phyloP scores from a whole-genome alignment of 169 alveolate species.

The Toxoplasma gondii region DNA sequence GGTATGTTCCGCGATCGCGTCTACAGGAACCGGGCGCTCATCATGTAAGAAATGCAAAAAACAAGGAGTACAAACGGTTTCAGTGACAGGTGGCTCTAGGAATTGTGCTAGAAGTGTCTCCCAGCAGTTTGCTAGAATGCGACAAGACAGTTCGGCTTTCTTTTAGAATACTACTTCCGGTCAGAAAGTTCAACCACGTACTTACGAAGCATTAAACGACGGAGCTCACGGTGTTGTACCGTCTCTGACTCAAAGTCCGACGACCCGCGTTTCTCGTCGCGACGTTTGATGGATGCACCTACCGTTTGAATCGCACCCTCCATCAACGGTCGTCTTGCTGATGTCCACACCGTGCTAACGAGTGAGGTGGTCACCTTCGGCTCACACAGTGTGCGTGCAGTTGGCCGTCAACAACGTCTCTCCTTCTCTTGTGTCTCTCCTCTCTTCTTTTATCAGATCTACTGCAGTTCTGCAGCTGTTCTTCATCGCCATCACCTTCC shows the following conservation, averaged over 20 bases:
- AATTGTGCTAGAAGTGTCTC: neutral
- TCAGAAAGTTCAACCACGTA: no score
- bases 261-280: neutral
- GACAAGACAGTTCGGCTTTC: neutral
- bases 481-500: conserved; percentile 76
- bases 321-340: no score
- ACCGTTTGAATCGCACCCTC: no score
- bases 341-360: no score
- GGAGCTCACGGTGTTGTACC: neutral
- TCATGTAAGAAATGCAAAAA: conserved; percentile 71
- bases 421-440: no score
- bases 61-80: neutral
- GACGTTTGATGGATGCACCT: no score
- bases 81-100: neutral
- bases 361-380: no score
- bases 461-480: conserved; percentile 75
- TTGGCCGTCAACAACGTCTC: no score
- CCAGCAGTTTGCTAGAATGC: neutral
- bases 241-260: neutral
- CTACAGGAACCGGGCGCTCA: conserved; percentile 78
- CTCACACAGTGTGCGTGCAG: no score
- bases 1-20: conserved; percentile 83
- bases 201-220: no score
- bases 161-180: no score
- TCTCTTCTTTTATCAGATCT: conserved; percentile 64